These are phyloP conservation scores for Saururus chinensis DNA, from an alignment of 164 flowering plant genomes.

Conservation along the genomic window DNA sequence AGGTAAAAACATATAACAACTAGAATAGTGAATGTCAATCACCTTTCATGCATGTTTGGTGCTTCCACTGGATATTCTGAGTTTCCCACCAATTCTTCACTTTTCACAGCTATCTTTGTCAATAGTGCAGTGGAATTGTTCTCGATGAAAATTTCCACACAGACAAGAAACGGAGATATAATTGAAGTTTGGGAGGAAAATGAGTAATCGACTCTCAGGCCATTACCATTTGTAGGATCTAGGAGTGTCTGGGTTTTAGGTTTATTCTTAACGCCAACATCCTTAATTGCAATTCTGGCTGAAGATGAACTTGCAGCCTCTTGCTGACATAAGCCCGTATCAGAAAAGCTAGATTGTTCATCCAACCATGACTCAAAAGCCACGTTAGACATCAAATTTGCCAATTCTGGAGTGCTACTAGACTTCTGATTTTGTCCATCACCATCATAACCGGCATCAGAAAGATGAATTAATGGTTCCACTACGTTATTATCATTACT, in stretches of 20 bases:
- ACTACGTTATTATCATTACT: slow-evolving; percentile 21
- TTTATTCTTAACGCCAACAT: slow-evolving; percentile 39
- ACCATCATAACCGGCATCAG: slow-evolving; percentile 36
- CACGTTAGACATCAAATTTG: slow-evolving; percentile 52
- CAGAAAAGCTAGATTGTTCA: slow-evolving; percentile 48
- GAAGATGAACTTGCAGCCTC: slow-evolving; percentile 28
- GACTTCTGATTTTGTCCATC: slow-evolving; percentile 18
- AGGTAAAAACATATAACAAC: not conserved
- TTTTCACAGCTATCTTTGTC: slow-evolving; percentile 36
- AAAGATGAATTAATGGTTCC: slow-evolving; percentile 56
- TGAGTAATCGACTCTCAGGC: slow-evolving; percentile 66
- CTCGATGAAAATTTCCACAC: slow-evolving; percentile 50
- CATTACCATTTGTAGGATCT: slow-evolving; percentile 75
- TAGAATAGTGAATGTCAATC: not conserved
- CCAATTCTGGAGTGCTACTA: slow-evolving; percentile 25
- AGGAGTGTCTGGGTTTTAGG: slow-evolving; percentile 49
- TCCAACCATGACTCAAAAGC: slow-evolving; percentile 83
- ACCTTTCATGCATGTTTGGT: slow-evolving; percentile 40
- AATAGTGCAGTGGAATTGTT: slow-evolving; percentile 51
- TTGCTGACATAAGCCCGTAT: slow-evolving; percentile 21
- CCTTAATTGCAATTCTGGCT: slow-evolving; percentile 63
- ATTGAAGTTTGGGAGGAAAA: slow-evolving; percentile 74
- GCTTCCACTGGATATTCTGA: slow-evolving; percentile 32
- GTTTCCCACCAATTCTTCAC: slow-evolving; percentile 43
- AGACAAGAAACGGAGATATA: slow-evolving; percentile 50